Conservation (phyloP, 176 grass and related monocot species). For the Guadua angustifolia region DNA sequence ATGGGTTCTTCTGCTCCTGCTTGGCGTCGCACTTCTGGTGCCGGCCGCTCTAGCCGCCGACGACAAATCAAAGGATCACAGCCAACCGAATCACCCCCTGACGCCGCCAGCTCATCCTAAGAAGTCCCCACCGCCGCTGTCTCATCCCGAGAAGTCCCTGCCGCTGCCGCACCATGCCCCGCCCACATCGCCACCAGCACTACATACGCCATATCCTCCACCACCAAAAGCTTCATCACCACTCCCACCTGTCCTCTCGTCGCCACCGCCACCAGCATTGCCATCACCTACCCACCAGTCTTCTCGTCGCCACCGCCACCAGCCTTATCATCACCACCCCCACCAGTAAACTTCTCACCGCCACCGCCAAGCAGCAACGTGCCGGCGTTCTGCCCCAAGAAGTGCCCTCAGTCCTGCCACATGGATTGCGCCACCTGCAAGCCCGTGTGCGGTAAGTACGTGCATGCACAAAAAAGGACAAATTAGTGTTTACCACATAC, state of each 20-base stretch:
- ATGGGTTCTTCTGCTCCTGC: conserved; percentile 10
- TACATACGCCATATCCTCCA: no score
- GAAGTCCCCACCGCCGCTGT: conserved; percentile 1
- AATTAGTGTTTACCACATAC: background rate
- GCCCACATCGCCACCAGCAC: background rate
- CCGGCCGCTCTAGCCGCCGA: background rate
- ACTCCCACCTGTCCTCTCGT: no score
- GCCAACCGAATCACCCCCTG: no score
- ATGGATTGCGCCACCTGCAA: conserved; percentile 39
- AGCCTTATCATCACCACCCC: background rate
- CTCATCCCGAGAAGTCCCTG: no score
- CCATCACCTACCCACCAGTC: background rate
- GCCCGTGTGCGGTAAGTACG: background rate
- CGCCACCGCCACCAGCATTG: no score
- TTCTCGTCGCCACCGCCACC: background rate
- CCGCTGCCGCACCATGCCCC: background rate
- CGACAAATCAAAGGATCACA: no score
- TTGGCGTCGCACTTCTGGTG: background rate
- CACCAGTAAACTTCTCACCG: background rate
- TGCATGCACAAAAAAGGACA: background rate
- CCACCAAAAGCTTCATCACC: background rate
- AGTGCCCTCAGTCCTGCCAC: conserved; percentile 13
- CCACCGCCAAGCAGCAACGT: background rate
- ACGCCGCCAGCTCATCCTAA: no score
- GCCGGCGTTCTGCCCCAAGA: conserved; percentile 23